These are phyloP conservation scores for Leptographium lundbergii DNA, from an alignment of 2,329 filamentous ascomycete genomes.

Conservation along the genomic window DNA sequence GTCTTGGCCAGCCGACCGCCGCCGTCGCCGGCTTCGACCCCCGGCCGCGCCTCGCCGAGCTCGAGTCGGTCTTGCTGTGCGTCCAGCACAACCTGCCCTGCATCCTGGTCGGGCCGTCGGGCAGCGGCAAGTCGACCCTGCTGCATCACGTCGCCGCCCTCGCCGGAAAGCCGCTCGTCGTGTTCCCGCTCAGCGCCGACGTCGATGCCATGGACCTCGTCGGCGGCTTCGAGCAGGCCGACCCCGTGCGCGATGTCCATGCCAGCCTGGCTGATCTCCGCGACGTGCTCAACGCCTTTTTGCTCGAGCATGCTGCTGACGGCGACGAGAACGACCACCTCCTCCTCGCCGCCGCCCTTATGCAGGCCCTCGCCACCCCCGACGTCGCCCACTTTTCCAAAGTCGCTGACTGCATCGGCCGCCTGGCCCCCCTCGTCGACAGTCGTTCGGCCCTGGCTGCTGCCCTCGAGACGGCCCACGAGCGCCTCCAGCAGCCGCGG, in stretches of 20 bases:
- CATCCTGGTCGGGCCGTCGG: slow-evolving; percentile 75
- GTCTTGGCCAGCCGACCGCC: slow-evolving; percentile 33
- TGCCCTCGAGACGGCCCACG: slow-evolving; percentile 34
- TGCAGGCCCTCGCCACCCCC: slow-evolving; percentile 30
- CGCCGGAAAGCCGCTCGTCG: slow-evolving; percentile 62
- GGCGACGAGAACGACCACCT: slow-evolving; percentile 19
- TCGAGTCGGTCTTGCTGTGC: slow-evolving; percentile 81
- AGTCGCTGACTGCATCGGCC: slow-evolving; percentile 26
- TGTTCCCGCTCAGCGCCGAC: slow-evolving; percentile 85
- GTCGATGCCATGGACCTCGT: slow-evolving; percentile 96
- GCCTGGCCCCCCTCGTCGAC: slow-evolving; percentile 28
- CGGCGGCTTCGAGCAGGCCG: slow-evolving; percentile 90
- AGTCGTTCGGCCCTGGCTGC: slow-evolving; percentile 31
- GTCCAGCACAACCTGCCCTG: slow-evolving; percentile 79
- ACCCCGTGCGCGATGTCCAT: slow-evolving; percentile 62
- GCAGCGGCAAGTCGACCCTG: slow-evolving; percentile 74
- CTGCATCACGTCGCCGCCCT: slow-evolving; percentile 70
- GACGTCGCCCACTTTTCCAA: slow-evolving; percentile 23
- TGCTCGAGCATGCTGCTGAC: slow-evolving; percentile 32
- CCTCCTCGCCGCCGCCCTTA: slow-evolving; percentile 26
- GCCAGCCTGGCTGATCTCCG: slow-evolving; percentile 33
- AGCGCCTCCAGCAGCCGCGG: slow-evolving; percentile 38
- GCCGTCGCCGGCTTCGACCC: slow-evolving; percentile 37
- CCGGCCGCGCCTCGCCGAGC: slow-evolving; percentile 49
- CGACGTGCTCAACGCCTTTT: slow-evolving; percentile 31